Conservation (phyloP, 257 asterid species). For the Sherardia arvensis region DNA sequence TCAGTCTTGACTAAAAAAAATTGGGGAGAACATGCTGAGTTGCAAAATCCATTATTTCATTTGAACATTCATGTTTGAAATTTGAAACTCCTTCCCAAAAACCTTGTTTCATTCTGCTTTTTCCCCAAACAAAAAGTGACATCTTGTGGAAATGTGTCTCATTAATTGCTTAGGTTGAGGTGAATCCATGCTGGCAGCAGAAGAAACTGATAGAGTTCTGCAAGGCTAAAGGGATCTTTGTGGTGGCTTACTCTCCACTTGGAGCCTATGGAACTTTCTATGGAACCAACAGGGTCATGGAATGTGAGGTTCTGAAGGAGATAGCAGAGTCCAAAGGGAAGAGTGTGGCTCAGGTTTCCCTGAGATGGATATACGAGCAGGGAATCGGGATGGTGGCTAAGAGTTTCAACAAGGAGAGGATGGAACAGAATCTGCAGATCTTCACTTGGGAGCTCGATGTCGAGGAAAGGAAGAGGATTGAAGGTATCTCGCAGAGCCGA, state of each 20-base stretch:
- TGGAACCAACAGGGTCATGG: constrained; percentile 49
- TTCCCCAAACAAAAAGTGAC: too few species aligned
- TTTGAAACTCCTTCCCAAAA: too few species aligned
- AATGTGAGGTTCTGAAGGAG: constrained; percentile 36
- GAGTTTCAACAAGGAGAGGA: constrained; percentile 46
- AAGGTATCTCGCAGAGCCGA: constrained; percentile 47
- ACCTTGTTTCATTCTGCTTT: too few species aligned
- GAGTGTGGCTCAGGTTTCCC: constrained; percentile 57
- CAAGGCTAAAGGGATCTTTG: constrained; percentile 23
- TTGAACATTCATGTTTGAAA: too few species aligned
- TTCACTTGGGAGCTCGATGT: constrained; percentile 43
- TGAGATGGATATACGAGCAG: constrained; percentile 66
- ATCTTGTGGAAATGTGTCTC: too few species aligned
- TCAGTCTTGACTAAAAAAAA: too few species aligned
- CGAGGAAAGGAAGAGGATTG: constrained; percentile 35
- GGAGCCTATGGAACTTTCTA: constrained; percentile 52
- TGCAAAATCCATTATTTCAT: not conserved
- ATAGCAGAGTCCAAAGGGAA: constrained; percentile 33
- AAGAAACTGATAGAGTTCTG: constrained; percentile 54
- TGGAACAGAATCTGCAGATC: constrained; percentile 50
- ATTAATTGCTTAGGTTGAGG: constrained; percentile 43
- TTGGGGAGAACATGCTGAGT: too few species aligned
- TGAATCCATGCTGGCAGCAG: constrained; percentile 75
- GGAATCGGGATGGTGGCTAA: constrained; percentile 48
- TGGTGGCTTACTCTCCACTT: constrained; percentile 45